Evolutionary conservation across 2,329 filamentous ascomycete genomes (phyloP), one percentile per base, ranked within the genome.

Genomic region (Spiromastix sp.): DNA sequence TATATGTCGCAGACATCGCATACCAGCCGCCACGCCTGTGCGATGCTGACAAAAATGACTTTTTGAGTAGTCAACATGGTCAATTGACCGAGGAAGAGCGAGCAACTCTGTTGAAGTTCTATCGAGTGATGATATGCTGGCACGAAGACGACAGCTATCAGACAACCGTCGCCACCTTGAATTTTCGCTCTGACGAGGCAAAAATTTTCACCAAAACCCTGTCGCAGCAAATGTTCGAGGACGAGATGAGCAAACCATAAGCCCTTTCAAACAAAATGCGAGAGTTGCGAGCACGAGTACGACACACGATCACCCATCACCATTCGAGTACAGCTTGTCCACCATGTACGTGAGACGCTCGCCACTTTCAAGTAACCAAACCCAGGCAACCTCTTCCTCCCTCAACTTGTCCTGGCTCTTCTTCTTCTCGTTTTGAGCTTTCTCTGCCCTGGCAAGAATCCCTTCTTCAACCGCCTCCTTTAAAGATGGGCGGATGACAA

Each of bases 401-500:
- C 57, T 41, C 20, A 50, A 50, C 22, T 47, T 55, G 19, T 51
- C 59, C 40, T 56, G 63, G 45, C 59, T 68, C 33, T 59, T 67
- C 41, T 60, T 63, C 27, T 55, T 63, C 16, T 64, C 64, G 2
- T 52, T 60, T 34, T 55, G 61, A 1, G 63, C 61, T 41, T 64
- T 68, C 1, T 56, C 55, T 5, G 59, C 54, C n/a, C 77, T 61
- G 2, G 60, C 65, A 20, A 56, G 32, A 28, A 79, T 72, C 0
- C 77, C 78, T 12, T 48, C 41, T 40, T 71, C 59, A n/a, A 73
- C 59, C 0, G 70, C 67, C 0, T 51, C 37, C 24, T 58, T 57
- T 11, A 79, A 43, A 4, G 43, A 44, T 1, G 49, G 48, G 3
- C 48, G 60, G 42, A 57, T 34, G 15, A 40, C 41, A 51, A 63